A percentile compares a stretch with the other conserved stretches of the same genome.
phyloP scores from a whole-genome alignment of 2,329 filamentous ascomycete species.

The Fusarium praegraminearum region DNA sequence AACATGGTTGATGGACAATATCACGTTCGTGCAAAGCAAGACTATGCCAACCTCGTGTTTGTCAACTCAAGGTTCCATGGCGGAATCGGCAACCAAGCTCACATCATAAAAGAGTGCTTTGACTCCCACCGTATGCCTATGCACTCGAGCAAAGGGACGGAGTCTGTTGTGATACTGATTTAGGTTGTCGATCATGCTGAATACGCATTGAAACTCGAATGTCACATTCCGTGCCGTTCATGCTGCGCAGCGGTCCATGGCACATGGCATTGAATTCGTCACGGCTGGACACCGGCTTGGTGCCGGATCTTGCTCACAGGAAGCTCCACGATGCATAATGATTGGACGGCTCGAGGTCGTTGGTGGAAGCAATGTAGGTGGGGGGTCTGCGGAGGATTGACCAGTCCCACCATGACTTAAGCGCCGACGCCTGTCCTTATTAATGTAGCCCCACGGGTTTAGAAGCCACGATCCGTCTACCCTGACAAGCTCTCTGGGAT shows the following conservation, averaged over 20 bases:
- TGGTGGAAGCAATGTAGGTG: slow-evolving; percentile 53
- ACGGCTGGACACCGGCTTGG: slow-evolving; percentile 21
- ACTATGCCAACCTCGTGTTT: slow-evolving; percentile 9
- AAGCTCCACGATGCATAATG: slow-evolving; percentile 14
- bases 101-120: neutral
- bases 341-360: slow-evolving; percentile 52
- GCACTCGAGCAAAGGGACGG: slow-evolving; percentile 5
- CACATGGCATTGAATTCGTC: slow-evolving; percentile 34
- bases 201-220: slow-evolving; percentile 30
- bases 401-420: slow-evolving; percentile 59
- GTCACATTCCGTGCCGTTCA: slow-evolving; percentile 44
- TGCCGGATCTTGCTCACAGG: slow-evolving; percentile 12
- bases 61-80: neutral
- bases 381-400: slow-evolving; percentile 47
- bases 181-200: slow-evolving; percentile 32
- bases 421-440: slow-evolving; percentile 67
- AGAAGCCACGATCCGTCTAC: slow-evolving; percentile 43
- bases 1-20: slow-evolving; percentile 14
- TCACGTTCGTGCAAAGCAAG: slow-evolving; percentile 20
- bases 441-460: slow-evolving; percentile 61
- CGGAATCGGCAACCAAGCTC: neutral
- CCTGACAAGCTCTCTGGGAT: slow-evolving; percentile 34
- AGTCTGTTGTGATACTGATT: slow-evolving; percentile 30
- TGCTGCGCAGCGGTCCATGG: slow-evolving; percentile 37
- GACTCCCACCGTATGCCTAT: slow-evolving; percentile 17